phyloP scores from a whole-genome alignment of 257 asterid species.

The Lithospermum erythrorhizon region DNA sequence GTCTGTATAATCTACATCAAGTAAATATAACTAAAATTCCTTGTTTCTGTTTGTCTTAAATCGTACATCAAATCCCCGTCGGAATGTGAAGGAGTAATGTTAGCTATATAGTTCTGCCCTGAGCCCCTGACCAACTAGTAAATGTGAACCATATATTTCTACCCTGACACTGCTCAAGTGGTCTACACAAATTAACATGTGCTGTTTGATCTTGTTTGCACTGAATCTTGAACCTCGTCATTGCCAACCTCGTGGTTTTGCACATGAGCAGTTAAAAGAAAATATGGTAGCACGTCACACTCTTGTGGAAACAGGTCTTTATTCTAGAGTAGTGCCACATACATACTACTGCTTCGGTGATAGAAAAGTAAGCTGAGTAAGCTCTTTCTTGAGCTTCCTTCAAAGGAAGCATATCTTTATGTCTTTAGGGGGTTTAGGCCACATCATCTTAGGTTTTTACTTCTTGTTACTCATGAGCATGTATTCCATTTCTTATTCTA shows the following conservation, averaged over 20 bases:
- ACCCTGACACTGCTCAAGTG: not conserved
- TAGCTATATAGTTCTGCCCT: not conserved
- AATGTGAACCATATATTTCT: not conserved
- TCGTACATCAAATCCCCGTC: not conserved
- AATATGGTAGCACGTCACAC: not conserved
- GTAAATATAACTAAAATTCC: not conserved
- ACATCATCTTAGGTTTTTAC: constrained; percentile 10
- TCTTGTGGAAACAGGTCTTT: not conserved
- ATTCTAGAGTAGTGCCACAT: not conserved
- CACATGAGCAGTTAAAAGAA: not conserved
- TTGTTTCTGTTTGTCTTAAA: not conserved
- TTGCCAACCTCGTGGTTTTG: not conserved
- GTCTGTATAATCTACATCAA: too few relatives aligned
- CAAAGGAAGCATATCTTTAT: too few relatives aligned
- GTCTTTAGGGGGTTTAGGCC: too few relatives aligned
- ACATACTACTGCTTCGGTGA: not conserved
- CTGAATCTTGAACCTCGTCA: not conserved
- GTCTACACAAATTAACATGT: too few relatives aligned
- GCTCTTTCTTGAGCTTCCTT: too few relatives aligned
- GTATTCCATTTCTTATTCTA: not conserved
- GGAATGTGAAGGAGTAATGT: too few relatives aligned
- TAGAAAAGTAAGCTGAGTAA: too few relatives aligned
- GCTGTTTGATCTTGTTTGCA: not conserved
- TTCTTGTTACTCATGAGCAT: not conserved
- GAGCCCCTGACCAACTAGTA: not conserved